Base-by-base conservation (phyloP, 1,284 basidiomycete genomes). In the Prillingera fragicola region DNA sequence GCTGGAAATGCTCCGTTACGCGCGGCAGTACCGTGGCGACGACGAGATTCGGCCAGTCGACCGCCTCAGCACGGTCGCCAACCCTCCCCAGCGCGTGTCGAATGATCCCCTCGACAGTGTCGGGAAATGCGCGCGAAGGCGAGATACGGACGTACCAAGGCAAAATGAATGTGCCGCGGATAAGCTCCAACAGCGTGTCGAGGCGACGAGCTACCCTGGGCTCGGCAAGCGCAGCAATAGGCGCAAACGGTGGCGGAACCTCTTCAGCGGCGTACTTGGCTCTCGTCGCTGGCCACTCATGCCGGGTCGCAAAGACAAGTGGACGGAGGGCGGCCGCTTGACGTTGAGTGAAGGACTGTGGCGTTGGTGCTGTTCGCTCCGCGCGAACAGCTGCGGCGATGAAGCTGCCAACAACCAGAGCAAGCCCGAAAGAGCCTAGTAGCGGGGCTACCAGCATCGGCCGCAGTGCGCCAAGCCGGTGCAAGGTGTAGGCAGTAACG, bases 91-190 rank as follows among this genome's bases (percentile, higher is more conserved):
- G 62, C 7, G 81, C 79, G 6, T 77, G 75, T 54, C 89, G 84
- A 15, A 97, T 73, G 12, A 84, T 77, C 3, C 74, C 73, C 7
- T 90, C 87, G 34, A 94, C 82, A 10, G 88, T 84, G 48, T 80
- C 78, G 14, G 90, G 88, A 63, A 97, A 96, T 1, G 87, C 81
- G 6, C 86, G 82, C 0, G 87, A 89, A 5, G 82, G 78, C 6
- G 90, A 94, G 32, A 94, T 75, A 19, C 82, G 78, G 51, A 75
- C 77, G 74, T 91, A 94, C 90, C 90, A 94, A 14, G 78, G 78
- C 38, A 84, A 70, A 15, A 95, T 81, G 63, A 92, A 94, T 69
- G 87, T 86, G 43, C 82, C 75, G 23, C 87, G 80, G 49, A 88
- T 78, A 61, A 87, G 77, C n/a, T 78, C 77, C 36, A 94, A 76